These are phyloP conservation scores for Arxiozyma bovina DNA, from an alignment of 1,139 yeast genomes.

Conservation along the genomic window DNA sequence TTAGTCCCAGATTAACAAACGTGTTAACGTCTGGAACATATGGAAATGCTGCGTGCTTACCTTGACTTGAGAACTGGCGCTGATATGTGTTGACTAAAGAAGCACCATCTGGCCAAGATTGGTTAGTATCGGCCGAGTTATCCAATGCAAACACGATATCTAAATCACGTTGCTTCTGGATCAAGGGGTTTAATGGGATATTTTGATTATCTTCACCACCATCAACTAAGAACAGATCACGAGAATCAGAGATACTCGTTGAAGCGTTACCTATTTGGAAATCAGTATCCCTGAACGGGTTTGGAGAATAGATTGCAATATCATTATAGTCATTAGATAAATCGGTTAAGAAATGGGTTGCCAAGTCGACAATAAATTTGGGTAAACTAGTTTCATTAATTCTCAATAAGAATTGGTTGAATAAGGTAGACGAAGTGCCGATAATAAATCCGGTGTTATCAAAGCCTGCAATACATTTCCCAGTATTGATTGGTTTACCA, in stretches of 20 bases:
- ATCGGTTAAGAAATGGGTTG: conserved; percentile 38
- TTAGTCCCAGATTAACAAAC: conserved; percentile 50
- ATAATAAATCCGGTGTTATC: conserved; percentile 70
- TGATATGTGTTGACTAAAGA: conserved; percentile 57
- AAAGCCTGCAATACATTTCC: conserved; percentile 52
- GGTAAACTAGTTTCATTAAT: conserved; percentile 47
- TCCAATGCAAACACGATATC: conserved; percentile 81
- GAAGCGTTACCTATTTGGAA: conserved; percentile 35
- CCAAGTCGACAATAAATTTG: conserved; percentile 41
- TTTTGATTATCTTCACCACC: conserved; percentile 84
- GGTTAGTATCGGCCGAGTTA: conserved; percentile 68
- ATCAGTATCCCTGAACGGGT: conserved; percentile 45
- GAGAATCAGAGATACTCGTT: conserved; percentile 33
- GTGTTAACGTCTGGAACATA: conserved; percentile 72
- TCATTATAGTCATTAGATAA: conserved; percentile 48
- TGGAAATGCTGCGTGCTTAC: conserved; percentile 65
- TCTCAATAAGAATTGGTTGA: conserved; percentile 58
- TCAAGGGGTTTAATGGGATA: conserved; percentile 67
- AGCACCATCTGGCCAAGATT: conserved; percentile 70
- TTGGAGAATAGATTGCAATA: conserved; percentile 65
- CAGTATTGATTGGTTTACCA: conserved; percentile 41
- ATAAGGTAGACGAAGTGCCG: conserved; percentile 73
- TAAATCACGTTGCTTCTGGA: conserved; percentile 60
- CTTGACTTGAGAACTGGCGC: conserved; percentile 59
- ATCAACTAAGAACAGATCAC: conserved; percentile 61